Evolutionary conservation across 805 yeast species (phyloP).

Genomic region (Candida silvicultrix): DNA sequence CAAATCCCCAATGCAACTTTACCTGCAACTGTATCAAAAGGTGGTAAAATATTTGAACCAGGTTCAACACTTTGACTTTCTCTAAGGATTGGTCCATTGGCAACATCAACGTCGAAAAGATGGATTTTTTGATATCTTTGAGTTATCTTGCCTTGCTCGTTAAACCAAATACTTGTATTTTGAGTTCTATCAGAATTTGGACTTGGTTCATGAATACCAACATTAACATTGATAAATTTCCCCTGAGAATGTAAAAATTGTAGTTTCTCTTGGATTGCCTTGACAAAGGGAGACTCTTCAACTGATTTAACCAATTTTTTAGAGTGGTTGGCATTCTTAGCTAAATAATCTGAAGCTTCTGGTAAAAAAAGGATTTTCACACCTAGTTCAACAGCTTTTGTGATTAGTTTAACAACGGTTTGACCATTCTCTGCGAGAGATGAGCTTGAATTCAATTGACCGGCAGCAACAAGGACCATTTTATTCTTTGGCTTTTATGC

Average conservation of each 20-base stretch:
- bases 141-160: constrained; percentile 54
- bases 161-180: constrained; percentile 71
- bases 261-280: constrained; percentile 39
- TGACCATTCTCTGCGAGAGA: constrained; percentile 52
- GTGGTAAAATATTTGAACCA: constrained; percentile 48
- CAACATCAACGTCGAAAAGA: constrained; percentile 79
- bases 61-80: constrained; percentile 72
- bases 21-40: constrained; percentile 56
- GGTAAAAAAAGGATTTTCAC: constrained; percentile 79
- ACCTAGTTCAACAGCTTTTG: constrained; percentile 52
- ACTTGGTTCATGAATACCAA: constrained; percentile 86
- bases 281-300: constrained; percentile 35
- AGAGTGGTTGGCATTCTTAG: constrained; percentile 64
- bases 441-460: constrained; percentile 77
- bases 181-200: constrained; percentile 40
- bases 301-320: constrained; percentile 46
- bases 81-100: constrained; percentile 76
- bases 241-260: constrained; percentile 30
- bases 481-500: no score
- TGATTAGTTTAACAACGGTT: constrained; percentile 52
- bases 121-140: constrained; percentile 82
- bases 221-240: constrained; percentile 53
- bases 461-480: constrained; percentile 71
- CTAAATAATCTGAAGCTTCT: constrained; percentile 88
- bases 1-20: constrained; percentile 71